Evolutionary conservation across 768 basidiomycete genomes (phyloP), one percentile per base, ranked within the genome.

Genomic region (Leucocoprinus birnbaumii): DNA sequence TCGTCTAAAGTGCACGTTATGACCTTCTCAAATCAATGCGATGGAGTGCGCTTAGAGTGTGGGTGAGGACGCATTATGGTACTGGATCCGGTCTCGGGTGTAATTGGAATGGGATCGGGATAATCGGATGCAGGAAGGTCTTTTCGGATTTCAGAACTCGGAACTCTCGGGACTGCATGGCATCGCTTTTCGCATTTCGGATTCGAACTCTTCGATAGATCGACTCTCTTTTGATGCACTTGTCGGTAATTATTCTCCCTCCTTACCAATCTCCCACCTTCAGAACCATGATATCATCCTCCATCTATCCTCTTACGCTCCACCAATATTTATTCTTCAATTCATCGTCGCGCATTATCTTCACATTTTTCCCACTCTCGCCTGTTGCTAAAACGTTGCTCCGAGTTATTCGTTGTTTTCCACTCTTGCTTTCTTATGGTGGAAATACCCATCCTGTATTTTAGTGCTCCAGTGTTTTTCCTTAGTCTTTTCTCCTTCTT

Each of bases 1-100:
- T 59, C 35, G 41, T 69, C 9, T 68, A 52, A 63, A 9, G 4
- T 8, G 6, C 31, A 31, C 5, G 5, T 31, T 11, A 5, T 5
- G 11, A 5, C 11, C 31, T 31, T 31, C 31, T 10, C 21, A n/a
- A 6, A n/a, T n/a, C n/a, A n/a, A 49, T 37, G 11, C 19, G 18
- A 49, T 45, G 43, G 24, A 14, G n/a, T n/a, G n/a, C n/a, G n/a
- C n/a, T 11, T 25, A 26, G 46, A 31, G 16, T 16, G n/a, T 26
- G 24, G 26, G 13, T 40, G 38, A 27, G n/a, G 41, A 44, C 11
- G 44, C 14, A 6, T n/a, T 5, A 13, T 19, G 44, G 35, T 22
- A 37, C 25, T 11, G 16, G 31, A 31, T 31, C n/a, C 11, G 31
- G 31, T 31, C 31, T 31, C 31, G 31, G 31, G 31, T 31, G 31